phyloP scores from a whole-genome alignment of 371 early-diverging fungal genomes.

The Mucor sp. region DNA sequence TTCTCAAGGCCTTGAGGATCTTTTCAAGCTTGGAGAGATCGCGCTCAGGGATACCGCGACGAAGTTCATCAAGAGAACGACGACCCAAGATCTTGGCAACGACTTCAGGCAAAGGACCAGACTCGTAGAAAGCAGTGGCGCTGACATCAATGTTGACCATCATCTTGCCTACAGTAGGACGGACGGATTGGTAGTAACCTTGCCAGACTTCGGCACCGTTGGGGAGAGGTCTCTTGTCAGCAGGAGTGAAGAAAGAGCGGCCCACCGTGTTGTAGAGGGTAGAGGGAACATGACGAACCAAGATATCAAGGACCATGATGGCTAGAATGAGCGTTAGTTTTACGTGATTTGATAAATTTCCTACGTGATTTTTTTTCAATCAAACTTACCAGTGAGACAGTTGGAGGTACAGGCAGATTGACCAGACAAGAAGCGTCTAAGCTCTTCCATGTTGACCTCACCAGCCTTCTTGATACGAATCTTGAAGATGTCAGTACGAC shows the following conservation, averaged over 20 bases:
- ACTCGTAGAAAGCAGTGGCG: slow-evolving; percentile 85
- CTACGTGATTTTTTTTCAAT: not conserved
- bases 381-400: slow-evolving; percentile 45
- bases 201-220: slow-evolving; percentile 93
- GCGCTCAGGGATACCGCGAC: slow-evolving; percentile 60
- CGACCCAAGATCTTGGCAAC: slow-evolving; percentile 69
- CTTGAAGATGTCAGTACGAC: slow-evolving; percentile 43
- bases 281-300: slow-evolving; percentile 82
- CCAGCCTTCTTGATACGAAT: slow-evolving; percentile 65
- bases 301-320: slow-evolving; percentile 82
- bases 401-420: slow-evolving; percentile 44
- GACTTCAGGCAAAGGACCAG: slow-evolving; percentile 67
- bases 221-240: slow-evolving; percentile 58
- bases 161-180: slow-evolving; percentile 74
- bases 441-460: slow-evolving; percentile 57
- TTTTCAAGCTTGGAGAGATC: slow-evolving; percentile 72
- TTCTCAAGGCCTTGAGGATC: slow-evolving; percentile 68
- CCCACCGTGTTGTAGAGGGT: slow-evolving; percentile 77
- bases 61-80: slow-evolving; percentile 67
- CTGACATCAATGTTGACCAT: slow-evolving; percentile 89
- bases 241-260: slow-evolving; percentile 87
- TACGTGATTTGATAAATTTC: not conserved
- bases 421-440: slow-evolving; percentile 55
- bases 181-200: slow-evolving; percentile 89
- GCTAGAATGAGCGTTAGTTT: slow-evolving; percentile 34